Evolutionary conservation across 169 alveolate species (phyloP).

Genomic region (Plasmodium knowlesi): DNA sequence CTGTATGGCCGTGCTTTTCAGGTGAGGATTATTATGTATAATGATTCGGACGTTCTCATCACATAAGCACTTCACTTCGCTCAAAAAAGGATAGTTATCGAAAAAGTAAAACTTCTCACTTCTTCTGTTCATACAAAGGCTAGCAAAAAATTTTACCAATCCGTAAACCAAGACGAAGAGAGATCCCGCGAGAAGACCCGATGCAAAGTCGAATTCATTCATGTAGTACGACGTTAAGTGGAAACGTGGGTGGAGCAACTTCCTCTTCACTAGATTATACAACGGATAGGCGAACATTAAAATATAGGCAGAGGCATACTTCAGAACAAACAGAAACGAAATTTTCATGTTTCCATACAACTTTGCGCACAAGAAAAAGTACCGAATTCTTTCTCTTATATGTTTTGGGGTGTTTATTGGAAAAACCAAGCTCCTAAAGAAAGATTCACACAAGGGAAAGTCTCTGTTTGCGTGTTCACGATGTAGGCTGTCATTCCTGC

Average conservation of each 20-base stretch:
- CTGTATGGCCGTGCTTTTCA: conserved; percentile 3
- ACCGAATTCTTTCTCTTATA: conserved; percentile 30
- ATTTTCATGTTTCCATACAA: background rate
- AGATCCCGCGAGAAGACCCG: conserved; percentile 31
- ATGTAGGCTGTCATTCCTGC: background rate
- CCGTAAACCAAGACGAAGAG: conserved; percentile 47
- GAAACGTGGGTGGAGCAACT: background rate
- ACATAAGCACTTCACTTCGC: conserved; percentile 45
- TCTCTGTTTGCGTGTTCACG: background rate
- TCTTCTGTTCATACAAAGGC: conserved; percentile 14
- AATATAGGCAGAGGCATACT: conserved; percentile 5
- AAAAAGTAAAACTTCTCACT: conserved; percentile 18
- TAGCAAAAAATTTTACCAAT: conserved; percentile 1
- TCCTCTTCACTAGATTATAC: conserved; percentile 59
- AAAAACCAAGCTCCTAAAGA: conserved; percentile 16
- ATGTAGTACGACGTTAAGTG: conserved; percentile 30
- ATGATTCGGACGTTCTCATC: conserved; percentile 12
- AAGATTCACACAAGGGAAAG: conserved; percentile 14
- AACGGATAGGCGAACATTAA: conserved; percentile 50
- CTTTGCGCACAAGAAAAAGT: conserved; percentile 57
- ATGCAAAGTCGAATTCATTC: conserved; percentile 47
- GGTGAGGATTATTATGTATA: conserved; percentile 31
- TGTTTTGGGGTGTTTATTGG: conserved; percentile 38
- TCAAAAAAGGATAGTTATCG: conserved; percentile 43
- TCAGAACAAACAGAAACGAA: conserved; percentile 8